Conservation (phyloP, 78 protist species). For the Dictyostelium purpureum region DNA sequence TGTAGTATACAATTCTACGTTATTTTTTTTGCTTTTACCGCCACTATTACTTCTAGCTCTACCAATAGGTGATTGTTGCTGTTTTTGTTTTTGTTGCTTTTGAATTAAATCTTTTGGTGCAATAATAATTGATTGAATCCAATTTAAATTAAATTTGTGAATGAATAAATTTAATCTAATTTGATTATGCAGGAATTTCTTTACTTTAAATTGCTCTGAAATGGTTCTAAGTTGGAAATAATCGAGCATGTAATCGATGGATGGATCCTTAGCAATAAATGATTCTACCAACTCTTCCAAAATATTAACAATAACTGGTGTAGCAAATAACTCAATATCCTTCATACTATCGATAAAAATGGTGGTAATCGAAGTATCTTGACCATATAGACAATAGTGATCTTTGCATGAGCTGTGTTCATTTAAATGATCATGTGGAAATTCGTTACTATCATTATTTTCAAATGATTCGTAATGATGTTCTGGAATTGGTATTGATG, state of each 20-base stretch:
- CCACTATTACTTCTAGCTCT: not conserved
- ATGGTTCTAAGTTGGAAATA: constrained; percentile 45
- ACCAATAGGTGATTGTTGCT: not conserved
- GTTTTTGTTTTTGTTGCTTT: not conserved
- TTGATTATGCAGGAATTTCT: constrained; percentile 59
- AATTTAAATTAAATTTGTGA: constrained; percentile 57
- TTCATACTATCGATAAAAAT: constrained; percentile 42
- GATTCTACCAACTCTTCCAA: constrained; percentile 71
- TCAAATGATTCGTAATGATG: not conserved
- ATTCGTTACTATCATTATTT: not conserved
- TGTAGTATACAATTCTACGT: constrained; percentile 20
- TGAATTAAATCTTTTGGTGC: not conserved
- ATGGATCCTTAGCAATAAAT: constrained; percentile 76
- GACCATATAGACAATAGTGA: constrained; percentile 6
- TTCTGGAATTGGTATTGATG: not conserved
- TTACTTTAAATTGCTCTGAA: constrained; percentile 54
- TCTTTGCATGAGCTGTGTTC: not conserved
- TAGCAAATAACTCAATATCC: constrained; percentile 72
- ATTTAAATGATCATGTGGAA: constrained; percentile 11
- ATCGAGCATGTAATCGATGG: constrained; percentile 71
- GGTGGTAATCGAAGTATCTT: constrained; percentile 29
- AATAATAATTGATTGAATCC: constrained; percentile 46
- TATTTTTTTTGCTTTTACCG: not conserved
- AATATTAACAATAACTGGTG: constrained; percentile 70
- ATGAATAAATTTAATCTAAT: constrained; percentile 19